These are phyloP conservation scores for Phytophthora boehmeriae DNA, from an alignment of 352 stramenopile species.

Conservation along the genomic window DNA sequence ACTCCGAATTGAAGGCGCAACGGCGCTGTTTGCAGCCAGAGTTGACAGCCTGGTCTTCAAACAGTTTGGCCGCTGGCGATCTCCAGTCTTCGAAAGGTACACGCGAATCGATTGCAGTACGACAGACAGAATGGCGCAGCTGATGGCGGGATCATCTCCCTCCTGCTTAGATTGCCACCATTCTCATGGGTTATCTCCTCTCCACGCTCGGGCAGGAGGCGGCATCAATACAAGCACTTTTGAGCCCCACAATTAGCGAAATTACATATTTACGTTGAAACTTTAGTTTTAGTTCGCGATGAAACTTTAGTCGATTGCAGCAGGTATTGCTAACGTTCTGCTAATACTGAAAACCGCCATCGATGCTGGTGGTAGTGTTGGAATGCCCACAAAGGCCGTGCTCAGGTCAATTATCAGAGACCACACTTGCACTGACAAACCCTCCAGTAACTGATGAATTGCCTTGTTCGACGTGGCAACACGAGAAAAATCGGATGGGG, in stretches of 20 bases:
- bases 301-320: no score
- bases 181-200: not conserved
- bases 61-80: constrained; percentile 16
- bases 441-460: not conserved
- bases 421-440: not conserved
- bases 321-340: no score
- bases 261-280: no score
- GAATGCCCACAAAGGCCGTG: not conserved
- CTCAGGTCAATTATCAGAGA: not conserved
- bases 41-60: constrained; percentile 21
- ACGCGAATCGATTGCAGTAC: constrained; percentile 9
- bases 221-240: not conserved
- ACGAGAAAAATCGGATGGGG: not conserved
- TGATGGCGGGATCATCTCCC: not conserved
- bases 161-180: not conserved
- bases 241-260: not conserved
- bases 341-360: no score
- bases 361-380: no score
- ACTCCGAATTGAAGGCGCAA: constrained; percentile 7
- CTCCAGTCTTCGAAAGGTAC: constrained; percentile 12
- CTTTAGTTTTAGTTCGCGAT: no score
- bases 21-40: constrained; percentile 10
- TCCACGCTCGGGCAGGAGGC: no score
- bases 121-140: constrained; percentile 1
- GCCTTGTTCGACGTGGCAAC: not conserved